These are phyloP conservation scores for Penicillium fuscoglaucum DNA, from an alignment of 2,329 filamentous ascomycete genomes.

Conservation along the genomic window DNA sequence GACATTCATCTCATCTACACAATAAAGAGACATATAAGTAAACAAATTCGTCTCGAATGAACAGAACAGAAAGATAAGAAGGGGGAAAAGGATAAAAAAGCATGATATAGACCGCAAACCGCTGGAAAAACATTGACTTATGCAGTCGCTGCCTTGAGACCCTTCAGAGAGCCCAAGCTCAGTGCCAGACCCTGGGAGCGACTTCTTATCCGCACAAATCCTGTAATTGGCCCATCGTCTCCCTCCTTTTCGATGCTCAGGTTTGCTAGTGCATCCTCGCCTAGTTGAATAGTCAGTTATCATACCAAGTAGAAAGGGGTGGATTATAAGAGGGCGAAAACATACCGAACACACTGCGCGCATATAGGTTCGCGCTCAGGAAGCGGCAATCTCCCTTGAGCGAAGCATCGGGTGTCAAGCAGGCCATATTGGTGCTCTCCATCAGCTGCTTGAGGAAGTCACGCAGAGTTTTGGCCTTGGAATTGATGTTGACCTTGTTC, in stretches of 20 bases:
- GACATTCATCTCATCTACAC: conserved; percentile 28
- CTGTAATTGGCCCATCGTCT: conserved; percentile 90
- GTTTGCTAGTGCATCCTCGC: conserved; percentile 97
- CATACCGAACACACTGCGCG: conserved; percentile 96
- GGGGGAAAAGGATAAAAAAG: conserved; percentile 23
- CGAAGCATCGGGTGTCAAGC: conserved; percentile 91
- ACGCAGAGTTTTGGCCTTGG: conserved; percentile 85
- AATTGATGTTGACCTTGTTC: conserved; percentile 99
- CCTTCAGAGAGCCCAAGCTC: conserved; percentile 91
- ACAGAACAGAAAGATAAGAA: conserved; percentile 19
- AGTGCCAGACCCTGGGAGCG: conserved; percentile 92
- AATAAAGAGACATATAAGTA: conserved; percentile 24
- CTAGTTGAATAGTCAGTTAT: conserved; percentile 52
- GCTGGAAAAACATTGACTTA: conserved; percentile 36
- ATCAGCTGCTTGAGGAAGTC: conserved; percentile 93
- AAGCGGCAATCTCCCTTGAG: conserved; percentile 98
- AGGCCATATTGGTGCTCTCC: conserved; percentile 98
- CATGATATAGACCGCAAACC: conserved; percentile 34
- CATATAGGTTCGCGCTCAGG: conserved; percentile 94
- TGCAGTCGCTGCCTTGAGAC: conserved; percentile 69
- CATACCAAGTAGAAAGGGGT: neutral
- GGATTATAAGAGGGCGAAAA: conserved; percentile 4
- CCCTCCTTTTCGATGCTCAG: conserved; percentile 97
- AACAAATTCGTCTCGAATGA: conserved; percentile 35
- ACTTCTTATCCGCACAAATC: conserved; percentile 96